phyloP scores from a whole-genome alignment of 2,329 filamentous ascomycete genomes.

The Pezicula carpinea region DNA sequence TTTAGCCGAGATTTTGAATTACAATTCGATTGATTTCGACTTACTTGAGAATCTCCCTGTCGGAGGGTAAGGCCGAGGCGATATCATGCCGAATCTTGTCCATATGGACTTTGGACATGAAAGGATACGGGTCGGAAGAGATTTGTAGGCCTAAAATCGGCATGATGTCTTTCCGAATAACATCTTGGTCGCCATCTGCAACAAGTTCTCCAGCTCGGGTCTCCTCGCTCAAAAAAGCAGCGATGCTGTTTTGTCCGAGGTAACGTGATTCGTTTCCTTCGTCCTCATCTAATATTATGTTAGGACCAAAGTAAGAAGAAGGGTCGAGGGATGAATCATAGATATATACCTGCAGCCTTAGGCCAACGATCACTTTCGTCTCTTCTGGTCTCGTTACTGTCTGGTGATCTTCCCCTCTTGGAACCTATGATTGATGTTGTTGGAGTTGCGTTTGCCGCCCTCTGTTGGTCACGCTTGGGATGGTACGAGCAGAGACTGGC shows the following conservation, averaged over 20 bases:
- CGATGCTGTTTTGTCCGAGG: slow-evolving; percentile 64
- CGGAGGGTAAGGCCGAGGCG: slow-evolving; percentile 55
- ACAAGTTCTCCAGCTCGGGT: slow-evolving; percentile 43
- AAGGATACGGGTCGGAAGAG: slow-evolving; percentile 56
- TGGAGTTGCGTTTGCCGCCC: slow-evolving; percentile 13
- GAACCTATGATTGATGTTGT: slow-evolving; percentile 15
- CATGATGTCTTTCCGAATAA: slow-evolving; percentile 59
- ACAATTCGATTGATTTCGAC: slow-evolving; percentile 19
- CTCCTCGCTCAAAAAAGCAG: slow-evolving; percentile 59
- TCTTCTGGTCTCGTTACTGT: slow-evolving; percentile 19
- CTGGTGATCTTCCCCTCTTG: slow-evolving; percentile 24
- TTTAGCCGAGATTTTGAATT: background rate
- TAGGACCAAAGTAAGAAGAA: slow-evolving; percentile 1
- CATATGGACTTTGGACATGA: slow-evolving; percentile 61
- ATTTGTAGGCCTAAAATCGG: slow-evolving; percentile 63
- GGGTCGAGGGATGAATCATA: background rate
- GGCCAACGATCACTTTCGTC: slow-evolving; percentile 28
- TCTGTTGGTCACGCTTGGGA: slow-evolving; percentile 43
- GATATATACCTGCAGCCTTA: slow-evolving; percentile 24
- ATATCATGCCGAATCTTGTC: slow-evolving; percentile 57
- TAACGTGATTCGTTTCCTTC: slow-evolving; percentile 55
- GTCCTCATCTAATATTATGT: slow-evolving; percentile 38
- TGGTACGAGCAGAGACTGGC: slow-evolving; percentile 63
- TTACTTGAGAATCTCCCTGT: slow-evolving; percentile 63
- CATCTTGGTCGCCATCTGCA: slow-evolving; percentile 39